Evolutionary conservation across 495 filamentous ascomycete species (phyloP), one percentile per base, ranked within the genome.

Genomic region (Cryomyces antarcticus): DNA sequence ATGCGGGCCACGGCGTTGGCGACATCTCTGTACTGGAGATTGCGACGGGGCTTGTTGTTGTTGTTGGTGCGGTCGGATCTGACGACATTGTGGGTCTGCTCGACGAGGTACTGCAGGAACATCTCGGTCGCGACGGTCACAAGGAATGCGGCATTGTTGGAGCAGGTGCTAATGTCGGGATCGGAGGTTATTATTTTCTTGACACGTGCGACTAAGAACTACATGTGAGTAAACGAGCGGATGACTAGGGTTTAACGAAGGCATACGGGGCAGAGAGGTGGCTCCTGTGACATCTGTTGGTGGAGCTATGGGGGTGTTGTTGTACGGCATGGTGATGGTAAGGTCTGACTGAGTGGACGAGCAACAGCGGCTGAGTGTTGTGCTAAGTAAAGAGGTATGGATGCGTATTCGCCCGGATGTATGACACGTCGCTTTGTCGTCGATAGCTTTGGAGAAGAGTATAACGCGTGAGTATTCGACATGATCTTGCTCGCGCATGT

Each of bases 21-120:
- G 11, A 96, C 67, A 60, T 97, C 89, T 58, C 81, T 85, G 69
- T 97, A 97, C 59, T 96, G 92, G 49, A 97, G 77, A 44, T 87
- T 93, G 49, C 88, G 77, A 34, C 89, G 72, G 28, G 87, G 88
- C 59, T 95, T 95, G 9, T 35, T 35, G 33, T 35, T 35, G 33
- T 24, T 24, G 17, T 24, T 24, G 17, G 17, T 24, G 43, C 78
- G 69, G 57, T 95, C 89, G 4, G 82, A 70, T 48, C 85, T 86
- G 45, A 89, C 80, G 56, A 93, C 81, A 53, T 84, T 85, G 52
- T 93, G 72, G 28, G 74, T 80, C 62, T 93, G 82, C 46, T 77
- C 72, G 28, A 83, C 77, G 31, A 97, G 70, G 56, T 95, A 78
- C 55, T 93, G 83, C 48, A 97, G 80, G 68, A 97, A 97, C 75